Evolutionary conservation across 2,329 filamentous ascomycete genomes (phyloP).

Genomic region (Macrophomina pseudophaseolina): DNA sequence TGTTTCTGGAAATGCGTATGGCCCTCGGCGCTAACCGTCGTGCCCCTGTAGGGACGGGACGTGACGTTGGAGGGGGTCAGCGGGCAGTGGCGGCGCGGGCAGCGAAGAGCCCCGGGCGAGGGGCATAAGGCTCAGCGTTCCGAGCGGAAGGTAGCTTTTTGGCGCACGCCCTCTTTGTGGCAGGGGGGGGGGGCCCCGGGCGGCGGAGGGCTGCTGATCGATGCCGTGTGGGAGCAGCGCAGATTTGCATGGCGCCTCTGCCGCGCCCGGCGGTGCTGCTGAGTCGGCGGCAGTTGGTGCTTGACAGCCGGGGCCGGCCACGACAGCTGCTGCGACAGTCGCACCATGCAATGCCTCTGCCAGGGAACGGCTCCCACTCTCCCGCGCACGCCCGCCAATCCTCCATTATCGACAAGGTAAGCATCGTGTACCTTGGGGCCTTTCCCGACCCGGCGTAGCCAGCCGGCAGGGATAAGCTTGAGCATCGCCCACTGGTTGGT

Average conservation of each 20-base stretch:
- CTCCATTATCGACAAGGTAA: conserved; percentile 25
- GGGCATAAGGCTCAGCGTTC: conserved; percentile 18
- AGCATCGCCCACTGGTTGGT: conserved; percentile 26
- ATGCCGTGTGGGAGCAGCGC: conserved; percentile 22
- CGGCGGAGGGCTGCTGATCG: conserved; percentile 18
- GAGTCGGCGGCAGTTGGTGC: conserved; percentile 25
- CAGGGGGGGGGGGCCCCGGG: conserved; percentile 15
- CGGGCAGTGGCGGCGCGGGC: conserved; percentile 16
- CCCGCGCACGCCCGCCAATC: conserved; percentile 26
- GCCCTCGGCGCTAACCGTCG: too few relatives aligned
- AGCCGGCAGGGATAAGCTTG: conserved; percentile 26
- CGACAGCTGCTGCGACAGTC: conserved; percentile 23
- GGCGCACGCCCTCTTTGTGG: conserved; percentile 12
- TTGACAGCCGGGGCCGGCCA: conserved; percentile 19
- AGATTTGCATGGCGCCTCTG: conserved; percentile 24
- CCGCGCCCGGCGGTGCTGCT: conserved; percentile 18
- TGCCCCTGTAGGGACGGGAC: conserved; percentile 4
- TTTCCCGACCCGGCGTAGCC: conserved; percentile 25
- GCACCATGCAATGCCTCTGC: conserved; percentile 26
- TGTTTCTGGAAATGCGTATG: too few relatives aligned
- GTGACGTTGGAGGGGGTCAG: conserved; percentile 7
- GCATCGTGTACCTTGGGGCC: conserved; percentile 20
- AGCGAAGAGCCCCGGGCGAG: background rate
- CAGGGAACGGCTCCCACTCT: conserved; percentile 26
- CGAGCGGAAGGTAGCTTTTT: conserved; percentile 21